Evolutionary conservation across 495 filamentous ascomycete species (phyloP).

Genomic region (Xylaria palmicola): DNA sequence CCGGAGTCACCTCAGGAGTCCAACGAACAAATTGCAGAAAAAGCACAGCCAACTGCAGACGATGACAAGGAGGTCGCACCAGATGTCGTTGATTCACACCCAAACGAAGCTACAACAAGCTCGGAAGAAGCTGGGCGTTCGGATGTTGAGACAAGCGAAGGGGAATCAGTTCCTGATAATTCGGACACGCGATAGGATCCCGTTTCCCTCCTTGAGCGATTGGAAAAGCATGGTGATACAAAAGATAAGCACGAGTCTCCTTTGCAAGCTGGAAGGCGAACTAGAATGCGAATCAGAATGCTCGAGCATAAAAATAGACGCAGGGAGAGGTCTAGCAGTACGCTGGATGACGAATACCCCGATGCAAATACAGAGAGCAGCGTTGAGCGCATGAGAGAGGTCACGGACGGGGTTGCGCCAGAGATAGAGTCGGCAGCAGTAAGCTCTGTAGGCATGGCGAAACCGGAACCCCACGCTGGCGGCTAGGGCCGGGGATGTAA

Average conservation of each 20-base stretch:
- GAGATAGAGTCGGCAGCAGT: conserved; percentile 1
- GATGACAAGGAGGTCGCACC: neutral
- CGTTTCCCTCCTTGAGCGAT: conserved; percentile 21
- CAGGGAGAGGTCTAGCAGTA: neutral
- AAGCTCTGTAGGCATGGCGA: too few relatives aligned
- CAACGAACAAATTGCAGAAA: conserved; percentile 19
- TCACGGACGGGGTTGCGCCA: conserved; percentile 9
- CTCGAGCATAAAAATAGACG: conserved; percentile 8
- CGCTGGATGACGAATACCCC: conserved; percentile 2
- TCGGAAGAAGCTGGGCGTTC: neutral
- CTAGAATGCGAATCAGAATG: too few relatives aligned
- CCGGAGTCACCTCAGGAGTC: conserved; percentile 30
- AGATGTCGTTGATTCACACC: neutral
- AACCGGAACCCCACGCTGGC: neutral
- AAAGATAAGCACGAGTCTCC: conserved; percentile 1
- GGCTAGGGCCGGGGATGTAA: neutral
- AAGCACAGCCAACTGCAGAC: conserved; percentile 18
- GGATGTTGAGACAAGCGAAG: conserved; percentile 15
- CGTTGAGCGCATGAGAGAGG: conserved; percentile 9
- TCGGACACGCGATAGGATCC: conserved; percentile 24
- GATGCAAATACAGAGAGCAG: conserved; percentile 16
- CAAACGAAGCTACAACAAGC: conserved; percentile 6
- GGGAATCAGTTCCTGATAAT: conserved; percentile 19
- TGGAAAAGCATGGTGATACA: conserved; percentile 13
- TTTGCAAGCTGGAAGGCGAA: conserved; percentile 6